phyloP scores from a whole-genome alignment of 345 rosid genomes.

The Moricandia moricandioides region DNA sequence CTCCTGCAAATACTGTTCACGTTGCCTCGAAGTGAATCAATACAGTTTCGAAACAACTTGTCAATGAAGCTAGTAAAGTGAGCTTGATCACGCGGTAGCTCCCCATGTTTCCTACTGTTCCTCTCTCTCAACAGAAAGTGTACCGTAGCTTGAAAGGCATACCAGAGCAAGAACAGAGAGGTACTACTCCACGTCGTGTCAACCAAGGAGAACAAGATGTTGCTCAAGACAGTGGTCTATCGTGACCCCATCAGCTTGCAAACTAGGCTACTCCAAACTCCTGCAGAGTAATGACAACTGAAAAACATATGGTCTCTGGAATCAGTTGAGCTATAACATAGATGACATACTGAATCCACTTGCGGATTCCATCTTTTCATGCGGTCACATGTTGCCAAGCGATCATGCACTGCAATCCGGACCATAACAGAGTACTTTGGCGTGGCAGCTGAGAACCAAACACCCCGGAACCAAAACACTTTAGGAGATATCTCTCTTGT shows the following conservation, averaged over 20 bases:
- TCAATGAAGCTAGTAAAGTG: not conserved
- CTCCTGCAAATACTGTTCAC: not conserved
- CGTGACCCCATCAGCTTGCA: not conserved
- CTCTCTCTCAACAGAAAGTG: not conserved
- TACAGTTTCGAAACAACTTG: not conserved
- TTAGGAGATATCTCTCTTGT: too few species aligned
- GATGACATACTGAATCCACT: too few species aligned
- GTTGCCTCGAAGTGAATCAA: not conserved
- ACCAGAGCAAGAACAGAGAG: not conserved
- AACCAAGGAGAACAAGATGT: not conserved
- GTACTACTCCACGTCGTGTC: not conserved
- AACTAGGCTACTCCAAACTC: too few species aligned
- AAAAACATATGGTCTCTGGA: too few species aligned
- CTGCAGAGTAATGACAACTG: too few species aligned
- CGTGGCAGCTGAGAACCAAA: too few species aligned
- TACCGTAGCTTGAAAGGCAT: not conserved
- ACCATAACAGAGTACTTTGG: too few species aligned
- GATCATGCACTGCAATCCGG: too few species aligned
- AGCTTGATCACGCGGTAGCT: not conserved
- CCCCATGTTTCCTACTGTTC: not conserved
- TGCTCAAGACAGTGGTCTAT: not conserved
- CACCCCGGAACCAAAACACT: too few species aligned
- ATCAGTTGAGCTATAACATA: too few species aligned
- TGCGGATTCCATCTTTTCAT: too few species aligned
- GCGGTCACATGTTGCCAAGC: too few species aligned